phyloP scores from a whole-genome alignment of 2,329 filamentous ascomycete genomes.

The Stromatinia cepivora region DNA sequence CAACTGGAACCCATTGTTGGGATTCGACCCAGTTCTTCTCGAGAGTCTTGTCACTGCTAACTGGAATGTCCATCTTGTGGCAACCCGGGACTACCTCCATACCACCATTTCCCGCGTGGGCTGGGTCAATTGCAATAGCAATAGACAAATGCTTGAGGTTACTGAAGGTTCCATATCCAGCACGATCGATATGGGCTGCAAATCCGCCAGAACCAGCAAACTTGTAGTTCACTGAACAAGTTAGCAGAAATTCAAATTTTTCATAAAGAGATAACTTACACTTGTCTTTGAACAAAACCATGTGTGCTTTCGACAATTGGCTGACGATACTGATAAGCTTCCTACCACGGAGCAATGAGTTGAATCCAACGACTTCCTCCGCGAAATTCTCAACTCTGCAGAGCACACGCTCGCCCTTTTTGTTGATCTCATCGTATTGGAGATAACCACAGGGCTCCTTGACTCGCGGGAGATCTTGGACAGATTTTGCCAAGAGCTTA shows the following conservation, averaged over 20 bases:
- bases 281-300: slow-evolving; percentile 36
- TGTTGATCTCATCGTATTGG: slow-evolving; percentile 43
- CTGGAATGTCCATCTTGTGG: slow-evolving; percentile 42
- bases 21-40: slow-evolving; percentile 38
- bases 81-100: slow-evolving; percentile 42
- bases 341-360: neutral
- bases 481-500: slow-evolving; percentile 42
- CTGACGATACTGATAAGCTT: slow-evolving; percentile 24
- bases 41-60: slow-evolving; percentile 40
- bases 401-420: slow-evolving; percentile 39
- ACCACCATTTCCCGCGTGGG: slow-evolving; percentile 41
- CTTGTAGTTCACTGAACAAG: slow-evolving; percentile 41
- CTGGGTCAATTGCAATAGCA: slow-evolving; percentile 41
- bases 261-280: slow-evolving; percentile 24
- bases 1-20: slow-evolving; percentile 40
- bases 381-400: slow-evolving; percentile 40
- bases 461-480: slow-evolving; percentile 42
- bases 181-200: slow-evolving; percentile 42
- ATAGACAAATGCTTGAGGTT: slow-evolving; percentile 43
- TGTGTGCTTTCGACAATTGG: slow-evolving; percentile 36
- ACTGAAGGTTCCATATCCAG: slow-evolving; percentile 43
- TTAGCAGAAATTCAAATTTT: neutral
- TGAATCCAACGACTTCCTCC: neutral
- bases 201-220: slow-evolving; percentile 42
- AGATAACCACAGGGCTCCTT: slow-evolving; percentile 35